Evolutionary conservation across 2,329 filamentous ascomycete species (phyloP), one percentile per base, ranked within the genome.

Genomic region (Claviceps pusilla): DNA sequence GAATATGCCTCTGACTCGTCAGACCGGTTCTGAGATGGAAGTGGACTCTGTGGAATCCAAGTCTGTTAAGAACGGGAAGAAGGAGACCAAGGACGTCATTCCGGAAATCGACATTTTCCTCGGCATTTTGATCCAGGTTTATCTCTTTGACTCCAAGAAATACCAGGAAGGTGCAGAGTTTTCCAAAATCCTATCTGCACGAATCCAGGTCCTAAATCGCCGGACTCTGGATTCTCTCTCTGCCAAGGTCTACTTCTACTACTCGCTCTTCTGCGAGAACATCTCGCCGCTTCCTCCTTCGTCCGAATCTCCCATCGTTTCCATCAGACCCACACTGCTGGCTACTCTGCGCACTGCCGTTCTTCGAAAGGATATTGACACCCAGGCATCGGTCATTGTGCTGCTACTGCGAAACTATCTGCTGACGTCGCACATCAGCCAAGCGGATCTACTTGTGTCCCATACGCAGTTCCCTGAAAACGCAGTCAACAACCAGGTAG

Each of bases 161-260:
- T 85, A 83, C 65, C 78, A 93, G 67, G 80, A 81, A 58, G 93
- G 93, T 54, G 83, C 84, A 59, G 79, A 87, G 57, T 95, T 97
- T 72, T 97, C 93, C 35, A 81, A 82, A 60, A 82, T 83, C 62
- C 78, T 98, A 53, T 83, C 89, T 52, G 87, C 91, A 66, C 85
- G 86, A 66, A 84, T 97, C 68, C 89, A 94, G 64, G 78, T 83
- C 53, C 78, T 95, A 67, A 98, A 98, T 76, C 86, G 93, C 58
- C 84, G 93, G 63, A 97, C 93, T 29, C 76, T 98, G 58, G 93
- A 98, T 70, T 89, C 90, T 51, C 81, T 98, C 56, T 87, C 90
- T 56, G 89, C 91, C 60, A 94, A 94, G 71, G 89, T 91, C 59
- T 98, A 96, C 78, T 97, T 96, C 73, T 98, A 98, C 77, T 95